Evolutionary conservation across 352 stramenopile species (phyloP), one percentile per base, ranked within the genome.

Genomic region (Thraustotheca clavata): DNA sequence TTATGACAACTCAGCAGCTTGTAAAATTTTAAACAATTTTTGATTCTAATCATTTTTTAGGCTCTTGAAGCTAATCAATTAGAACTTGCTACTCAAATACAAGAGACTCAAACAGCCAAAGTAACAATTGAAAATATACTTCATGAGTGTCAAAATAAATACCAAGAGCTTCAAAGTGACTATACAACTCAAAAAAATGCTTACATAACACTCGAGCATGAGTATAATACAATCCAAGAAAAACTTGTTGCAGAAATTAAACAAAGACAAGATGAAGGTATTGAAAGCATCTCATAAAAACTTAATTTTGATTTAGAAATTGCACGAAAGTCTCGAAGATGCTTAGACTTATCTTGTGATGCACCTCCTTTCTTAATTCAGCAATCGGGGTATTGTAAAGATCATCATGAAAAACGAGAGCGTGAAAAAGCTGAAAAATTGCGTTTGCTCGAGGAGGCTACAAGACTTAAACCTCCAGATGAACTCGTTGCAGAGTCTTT

Each of bases 341-440:
- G 82, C n/a, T 67, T 89, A 33, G 88, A 78, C 9, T 71, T 78
- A 31, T 70, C 80, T 9, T 91, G 82, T 32, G 82, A 91, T 60
- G 82, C 82, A 1, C 79, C 82, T 34, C 68, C 61, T 32, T 88
- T 82, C 67, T 68, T 91, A 1, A 69, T 91, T 18, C 73, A 77
- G 6, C 4, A 62, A 4, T 88, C 78, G 0, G 82, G 82, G 0
- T 89, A 81, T 43, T 91, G 82, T 62, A 71, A 78, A 50, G 74
- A 83, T 36, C 88, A 79, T 49, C 73, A 87, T 55, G 77, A 80
- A 60, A 72, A 49, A 40, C 55, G 65, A 14, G 68, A 68, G 14
- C 40, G 69, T 16, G 63, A 62, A 16, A 68, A 72, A 20, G 62
- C 69, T 7, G 61, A 71, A 5, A 35, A 40, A 12, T 11, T 46